Evolutionary conservation across 176 grass and related monocot genomes (phyloP).

Genomic region (Zoysia japonica): DNA sequence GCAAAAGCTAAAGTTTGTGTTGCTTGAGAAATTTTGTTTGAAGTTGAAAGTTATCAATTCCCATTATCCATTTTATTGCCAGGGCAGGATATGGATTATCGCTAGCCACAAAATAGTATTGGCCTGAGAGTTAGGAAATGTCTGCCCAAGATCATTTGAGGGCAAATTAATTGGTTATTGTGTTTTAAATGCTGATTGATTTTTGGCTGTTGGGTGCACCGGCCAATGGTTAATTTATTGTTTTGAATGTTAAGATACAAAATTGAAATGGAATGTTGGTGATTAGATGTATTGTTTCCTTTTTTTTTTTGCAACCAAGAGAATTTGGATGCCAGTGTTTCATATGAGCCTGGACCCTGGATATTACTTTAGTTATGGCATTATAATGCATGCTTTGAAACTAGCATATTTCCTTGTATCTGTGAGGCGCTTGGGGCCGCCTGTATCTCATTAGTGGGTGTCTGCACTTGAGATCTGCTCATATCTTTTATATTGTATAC

Average conservation of each 20-base stretch:
- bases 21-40: background rate
- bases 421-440: background rate
- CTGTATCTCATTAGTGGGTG: constrained; percentile 12
- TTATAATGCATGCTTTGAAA: constrained; percentile 15
- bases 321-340: background rate
- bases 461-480: constrained; percentile 18
- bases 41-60: background rate
- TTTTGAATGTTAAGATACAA: background rate
- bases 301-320: background rate
- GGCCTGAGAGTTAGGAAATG: background rate
- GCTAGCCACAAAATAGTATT: background rate
- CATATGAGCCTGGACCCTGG: background rate
- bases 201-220: background rate
- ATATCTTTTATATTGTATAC: background rate
- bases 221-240: background rate
- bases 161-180: constrained; percentile 2
- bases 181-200: background rate
- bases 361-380: background rate
- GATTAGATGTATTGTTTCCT: background rate
- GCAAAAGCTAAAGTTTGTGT: background rate
- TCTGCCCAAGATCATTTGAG: background rate
- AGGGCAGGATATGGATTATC: background rate
- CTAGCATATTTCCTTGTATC: background rate
- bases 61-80: too few species aligned
- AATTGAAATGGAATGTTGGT: background rate